These are phyloP conservation scores for Wallacemonas rigidus DNA, from an alignment of 208 protist species.

Conservation along the genomic window DNA sequence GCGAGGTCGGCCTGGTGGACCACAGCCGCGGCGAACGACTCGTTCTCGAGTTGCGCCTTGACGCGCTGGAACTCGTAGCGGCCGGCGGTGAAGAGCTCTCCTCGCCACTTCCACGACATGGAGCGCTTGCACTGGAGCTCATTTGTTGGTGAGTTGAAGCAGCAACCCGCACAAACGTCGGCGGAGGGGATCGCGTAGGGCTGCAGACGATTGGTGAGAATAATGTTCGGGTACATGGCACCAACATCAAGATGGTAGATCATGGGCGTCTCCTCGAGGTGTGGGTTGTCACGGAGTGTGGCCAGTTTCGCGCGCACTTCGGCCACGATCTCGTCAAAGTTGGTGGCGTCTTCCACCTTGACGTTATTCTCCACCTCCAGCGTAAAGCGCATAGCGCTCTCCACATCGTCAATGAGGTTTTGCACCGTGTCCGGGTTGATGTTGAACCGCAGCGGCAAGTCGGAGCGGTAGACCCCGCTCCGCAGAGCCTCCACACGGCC, in stretches of 20 bases:
- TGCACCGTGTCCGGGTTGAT: constrained; percentile 93
- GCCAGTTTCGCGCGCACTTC: constrained; percentile 81
- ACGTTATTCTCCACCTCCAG: constrained; percentile 89
- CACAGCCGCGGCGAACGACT: constrained; percentile 85
- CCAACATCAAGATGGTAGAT: constrained; percentile 99
- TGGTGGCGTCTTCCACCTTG: constrained; percentile 91
- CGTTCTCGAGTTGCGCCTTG: constrained; percentile 95
- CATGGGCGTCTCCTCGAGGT: constrained; percentile 86
- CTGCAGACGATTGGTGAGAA: constrained; percentile 99
- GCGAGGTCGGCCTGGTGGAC: constrained; percentile 88
- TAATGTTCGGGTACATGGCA: constrained; percentile 99
- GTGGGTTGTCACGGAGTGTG: constrained; percentile 87
- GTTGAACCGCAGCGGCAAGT: constrained; percentile 96
- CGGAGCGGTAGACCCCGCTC: constrained; percentile 97
- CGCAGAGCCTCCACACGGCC: constrained; percentile 95
- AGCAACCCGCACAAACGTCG: constrained; percentile 96
- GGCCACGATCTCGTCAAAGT: constrained; percentile 90
- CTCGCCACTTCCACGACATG: constrained; percentile 99
- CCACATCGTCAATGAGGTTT: constrained; percentile 94
- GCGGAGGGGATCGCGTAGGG: constrained; percentile 96
- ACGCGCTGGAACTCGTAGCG: constrained; percentile 95
- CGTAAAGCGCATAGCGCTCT: constrained; percentile 91
- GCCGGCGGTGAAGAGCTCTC: constrained; percentile 96
- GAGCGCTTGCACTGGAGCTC: constrained; percentile 94
- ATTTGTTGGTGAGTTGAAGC: constrained; percentile 97